Conservation (phyloP, 495 filamentous ascomycete genomes). For the Penicillium flavigenum region DNA sequence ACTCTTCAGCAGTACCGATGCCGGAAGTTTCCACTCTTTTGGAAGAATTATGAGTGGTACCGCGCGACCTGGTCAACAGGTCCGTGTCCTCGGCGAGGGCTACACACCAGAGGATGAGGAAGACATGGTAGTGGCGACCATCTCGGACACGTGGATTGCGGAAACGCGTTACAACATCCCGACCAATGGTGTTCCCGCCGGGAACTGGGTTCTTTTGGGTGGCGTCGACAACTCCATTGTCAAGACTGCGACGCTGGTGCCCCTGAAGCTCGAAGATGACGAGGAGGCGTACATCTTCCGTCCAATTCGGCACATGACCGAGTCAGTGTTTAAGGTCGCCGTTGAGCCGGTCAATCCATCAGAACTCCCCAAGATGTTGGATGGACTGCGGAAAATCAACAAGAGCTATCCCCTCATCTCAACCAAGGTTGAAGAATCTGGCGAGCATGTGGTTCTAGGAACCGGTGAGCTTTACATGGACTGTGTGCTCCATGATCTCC, state of each 20-base stretch:
- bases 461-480: constrained; percentile 99
- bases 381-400: constrained; percentile 93
- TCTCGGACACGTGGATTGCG: constrained; percentile 87
- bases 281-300: constrained; percentile 95
- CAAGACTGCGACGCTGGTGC: constrained; percentile 94
- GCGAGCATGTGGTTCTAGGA: constrained; percentile 91
- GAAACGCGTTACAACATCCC: constrained; percentile 91
- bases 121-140: constrained; percentile 90
- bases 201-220: constrained; percentile 88
- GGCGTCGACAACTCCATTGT: constrained; percentile 98
- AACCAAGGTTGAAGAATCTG: constrained; percentile 98
- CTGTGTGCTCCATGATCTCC: constrained; percentile 93
- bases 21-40: constrained; percentile 81
- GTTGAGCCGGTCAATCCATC: constrained; percentile 98
- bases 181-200: constrained; percentile 87
- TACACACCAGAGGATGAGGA: constrained; percentile 98
- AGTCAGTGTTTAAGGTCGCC: constrained; percentile 96
- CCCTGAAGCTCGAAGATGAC: constrained; percentile 72
- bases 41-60: constrained; percentile 94
- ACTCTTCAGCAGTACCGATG: constrained; percentile 84
- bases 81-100: constrained; percentile 90
- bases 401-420: constrained; percentile 94
- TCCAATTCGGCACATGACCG: constrained; percentile 90
- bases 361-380: constrained; percentile 98
- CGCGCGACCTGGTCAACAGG: constrained; percentile 73